Evolutionary conservation across 2,329 filamentous ascomycete species (phyloP).

Genomic region (Aspergillus ibericus): DNA sequence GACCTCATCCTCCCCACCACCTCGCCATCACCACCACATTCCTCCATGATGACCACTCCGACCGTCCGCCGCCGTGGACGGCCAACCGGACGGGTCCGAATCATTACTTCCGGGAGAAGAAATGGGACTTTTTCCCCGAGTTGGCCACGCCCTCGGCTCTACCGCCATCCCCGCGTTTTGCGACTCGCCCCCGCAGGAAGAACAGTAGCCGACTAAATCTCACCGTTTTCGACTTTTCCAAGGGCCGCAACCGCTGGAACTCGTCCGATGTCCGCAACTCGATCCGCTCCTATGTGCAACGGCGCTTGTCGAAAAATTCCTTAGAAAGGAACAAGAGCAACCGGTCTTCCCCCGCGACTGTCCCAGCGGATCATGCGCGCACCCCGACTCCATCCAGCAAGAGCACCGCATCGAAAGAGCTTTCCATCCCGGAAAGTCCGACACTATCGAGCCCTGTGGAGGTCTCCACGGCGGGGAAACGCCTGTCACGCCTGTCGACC

Average conservation of each 20-base stretch:
- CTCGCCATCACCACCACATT: conserved; percentile 10
- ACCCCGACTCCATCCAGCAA: conserved; percentile 8
- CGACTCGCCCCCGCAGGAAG: conserved; percentile 22
- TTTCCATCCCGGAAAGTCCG: conserved; percentile 10
- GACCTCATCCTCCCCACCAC: background rate
- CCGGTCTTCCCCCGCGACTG: conserved; percentile 14
- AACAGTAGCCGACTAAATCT: conserved; percentile 20
- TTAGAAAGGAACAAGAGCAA: conserved; percentile 20
- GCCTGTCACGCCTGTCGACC: conserved; percentile 16
- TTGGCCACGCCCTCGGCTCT: conserved; percentile 32
- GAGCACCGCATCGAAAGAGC: conserved; percentile 14
- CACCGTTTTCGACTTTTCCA: conserved; percentile 24
- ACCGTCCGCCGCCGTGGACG: conserved; percentile 22
- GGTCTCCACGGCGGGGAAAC: conserved; percentile 5
- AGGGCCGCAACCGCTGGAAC: conserved; percentile 25
- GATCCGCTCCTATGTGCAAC: conserved; percentile 37
- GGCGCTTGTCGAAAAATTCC: conserved; percentile 29
- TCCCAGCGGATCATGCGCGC: conserved; percentile 10
- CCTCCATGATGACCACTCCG: conserved; percentile 27
- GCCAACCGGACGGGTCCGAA: conserved; percentile 26
- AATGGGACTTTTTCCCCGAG: conserved; percentile 45
- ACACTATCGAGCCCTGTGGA: conserved; percentile 9
- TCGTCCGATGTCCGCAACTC: conserved; percentile 34
- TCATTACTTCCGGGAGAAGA: conserved; percentile 43
- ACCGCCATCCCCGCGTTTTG: conserved; percentile 8